phyloP scores from a whole-genome alignment of 176 grass and related monocot genomes.

The Oryza rufipogon region DNA sequence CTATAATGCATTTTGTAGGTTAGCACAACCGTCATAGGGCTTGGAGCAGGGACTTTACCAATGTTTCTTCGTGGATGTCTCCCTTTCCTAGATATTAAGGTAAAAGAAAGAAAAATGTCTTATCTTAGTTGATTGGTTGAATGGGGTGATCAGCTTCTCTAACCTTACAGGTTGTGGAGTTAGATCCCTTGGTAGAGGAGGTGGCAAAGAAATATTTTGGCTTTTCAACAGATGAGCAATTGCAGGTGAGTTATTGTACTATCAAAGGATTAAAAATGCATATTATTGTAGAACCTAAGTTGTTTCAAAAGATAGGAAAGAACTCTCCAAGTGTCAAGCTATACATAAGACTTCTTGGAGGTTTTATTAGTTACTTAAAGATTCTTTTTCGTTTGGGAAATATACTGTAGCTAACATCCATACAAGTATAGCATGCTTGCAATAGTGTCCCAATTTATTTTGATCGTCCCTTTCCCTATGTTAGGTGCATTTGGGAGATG shows the following conservation, averaged over 20 bases:
- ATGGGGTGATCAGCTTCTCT: constrained; percentile 30
- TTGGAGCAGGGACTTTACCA: constrained; percentile 92
- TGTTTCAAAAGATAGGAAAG: neutral
- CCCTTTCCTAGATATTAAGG: constrained; percentile 85
- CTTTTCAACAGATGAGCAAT: constrained; percentile 65
- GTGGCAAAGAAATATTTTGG: constrained; percentile 75
- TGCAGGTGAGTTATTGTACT: constrained; percentile 65
- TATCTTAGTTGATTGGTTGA: neutral
- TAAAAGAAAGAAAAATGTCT: constrained; percentile 28
- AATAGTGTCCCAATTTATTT: constrained; percentile 5
- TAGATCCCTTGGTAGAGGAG: constrained; percentile 84
- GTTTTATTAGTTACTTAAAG: neutral
- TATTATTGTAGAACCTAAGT: constrained; percentile 3
- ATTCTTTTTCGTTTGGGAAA: neutral
- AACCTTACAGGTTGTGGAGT: constrained; percentile 74
- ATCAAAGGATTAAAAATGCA: constrained; percentile 2
- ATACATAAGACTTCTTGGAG: neutral
- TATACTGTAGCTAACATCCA: constrained; percentile 15
- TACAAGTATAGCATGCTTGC: constrained; percentile 6
- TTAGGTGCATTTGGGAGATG: constrained; percentile 86
- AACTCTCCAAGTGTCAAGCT: too few relatives aligned
- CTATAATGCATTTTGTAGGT: constrained; percentile 55
- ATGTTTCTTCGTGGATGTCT: constrained; percentile 96
- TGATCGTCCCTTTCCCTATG: neutral
- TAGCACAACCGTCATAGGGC: constrained; percentile 68